These are phyloP conservation scores for Pythium periplocum DNA, from an alignment of 352 stramenopile species.

Conservation along the genomic window DNA sequence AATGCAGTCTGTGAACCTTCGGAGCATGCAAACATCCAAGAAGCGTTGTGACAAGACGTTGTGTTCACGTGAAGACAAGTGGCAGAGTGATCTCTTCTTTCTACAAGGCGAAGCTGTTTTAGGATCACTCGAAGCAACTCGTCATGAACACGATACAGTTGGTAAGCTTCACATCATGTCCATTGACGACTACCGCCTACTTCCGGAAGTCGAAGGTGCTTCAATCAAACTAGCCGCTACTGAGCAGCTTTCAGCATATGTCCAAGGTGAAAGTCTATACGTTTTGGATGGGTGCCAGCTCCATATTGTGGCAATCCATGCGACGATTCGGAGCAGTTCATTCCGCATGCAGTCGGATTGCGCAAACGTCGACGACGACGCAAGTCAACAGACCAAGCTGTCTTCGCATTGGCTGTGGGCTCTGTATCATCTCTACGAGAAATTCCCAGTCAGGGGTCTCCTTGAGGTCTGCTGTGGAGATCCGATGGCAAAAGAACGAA, in stretches of 20 bases:
- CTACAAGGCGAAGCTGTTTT: not conserved
- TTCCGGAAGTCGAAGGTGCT: not conserved
- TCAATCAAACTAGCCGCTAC: not conserved
- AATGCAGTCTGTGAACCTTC: constrained; percentile 38
- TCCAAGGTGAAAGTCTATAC: not conserved
- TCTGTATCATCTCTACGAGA: constrained; percentile 31
- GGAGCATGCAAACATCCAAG: constrained; percentile 38
- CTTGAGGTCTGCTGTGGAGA: not conserved
- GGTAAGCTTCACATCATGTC: not conserved
- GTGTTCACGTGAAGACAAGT: not conserved
- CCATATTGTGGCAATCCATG: not conserved
- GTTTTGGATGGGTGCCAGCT: not conserved
- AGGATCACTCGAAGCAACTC: not conserved
- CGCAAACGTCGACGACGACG: constrained; percentile 14
- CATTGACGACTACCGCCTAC: not conserved
- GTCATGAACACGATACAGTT: not conserved
- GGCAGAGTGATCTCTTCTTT: no score
- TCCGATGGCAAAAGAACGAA: not conserved
- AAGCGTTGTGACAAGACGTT: not conserved
- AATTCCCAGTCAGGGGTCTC: constrained; percentile 23
- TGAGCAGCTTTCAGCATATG: not conserved
- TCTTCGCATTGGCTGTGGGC: constrained; percentile 24
- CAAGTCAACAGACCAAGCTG: constrained; percentile 17
- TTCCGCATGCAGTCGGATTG: not conserved
- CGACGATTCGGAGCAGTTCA: not conserved